Conservation (phyloP, 345 rosid genomes). For the Orychophragmus violaceus region DNA sequence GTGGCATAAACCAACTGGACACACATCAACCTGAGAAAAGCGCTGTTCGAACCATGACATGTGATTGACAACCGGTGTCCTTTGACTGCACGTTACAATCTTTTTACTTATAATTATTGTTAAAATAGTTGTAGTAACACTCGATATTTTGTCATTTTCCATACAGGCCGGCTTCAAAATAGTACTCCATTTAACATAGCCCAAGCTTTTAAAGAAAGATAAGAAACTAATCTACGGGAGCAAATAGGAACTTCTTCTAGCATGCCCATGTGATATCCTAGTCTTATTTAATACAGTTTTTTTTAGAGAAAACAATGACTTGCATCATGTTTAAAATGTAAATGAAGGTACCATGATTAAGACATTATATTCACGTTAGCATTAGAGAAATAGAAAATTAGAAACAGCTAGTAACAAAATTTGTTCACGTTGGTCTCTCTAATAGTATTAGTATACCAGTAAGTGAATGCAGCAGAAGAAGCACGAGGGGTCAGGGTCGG, state of each 20-base stretch:
- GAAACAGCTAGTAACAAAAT: not conserved
- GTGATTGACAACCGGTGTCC: slow-evolving; percentile 54
- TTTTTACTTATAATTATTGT: not conserved
- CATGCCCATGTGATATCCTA: not conserved
- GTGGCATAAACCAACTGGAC: slow-evolving; percentile 34
- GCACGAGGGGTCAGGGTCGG: slow-evolving; percentile 40
- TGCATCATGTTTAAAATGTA: not conserved
- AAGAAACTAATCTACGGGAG: not conserved
- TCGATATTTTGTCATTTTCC: slow-evolving; percentile 2
- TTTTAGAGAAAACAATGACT: not conserved
- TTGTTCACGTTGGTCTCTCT: not conserved
- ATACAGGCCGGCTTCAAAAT: not conserved
- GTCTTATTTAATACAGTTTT: not conserved
- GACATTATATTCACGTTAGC: not conserved
- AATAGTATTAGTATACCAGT: not conserved
- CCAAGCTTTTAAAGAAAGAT: not conserved
- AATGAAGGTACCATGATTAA: not conserved
- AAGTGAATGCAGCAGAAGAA: not conserved
- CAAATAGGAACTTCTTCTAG: not conserved
- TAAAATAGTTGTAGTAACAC: not conserved
- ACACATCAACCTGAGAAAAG: slow-evolving; percentile 21
- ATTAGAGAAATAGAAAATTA: not conserved
- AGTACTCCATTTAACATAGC: not conserved
- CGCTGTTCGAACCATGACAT: slow-evolving; percentile 31
- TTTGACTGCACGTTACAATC: slow-evolving; percentile 27